A percentile compares a stretch with the other conserved stretches of the same genome.
Evolutionary conservation across 2,329 filamentous ascomycete species (phyloP).

Genomic region (Teratosphaeria viscida): DNA sequence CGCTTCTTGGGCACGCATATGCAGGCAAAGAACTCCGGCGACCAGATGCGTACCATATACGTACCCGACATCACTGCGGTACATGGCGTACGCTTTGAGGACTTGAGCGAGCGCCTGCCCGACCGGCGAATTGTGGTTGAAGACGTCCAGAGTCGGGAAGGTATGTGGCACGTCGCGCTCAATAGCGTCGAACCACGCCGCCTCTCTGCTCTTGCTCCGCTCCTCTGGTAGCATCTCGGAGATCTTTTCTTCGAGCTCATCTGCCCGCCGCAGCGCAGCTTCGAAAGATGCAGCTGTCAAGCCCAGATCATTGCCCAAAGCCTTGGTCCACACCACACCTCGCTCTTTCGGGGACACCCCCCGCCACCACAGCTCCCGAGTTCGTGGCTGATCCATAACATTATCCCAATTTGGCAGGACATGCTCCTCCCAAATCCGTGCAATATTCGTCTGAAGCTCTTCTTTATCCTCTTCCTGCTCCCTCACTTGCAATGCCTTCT

Average conservation of each 20-base stretch:
- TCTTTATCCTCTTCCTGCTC: constrained; percentile 43
- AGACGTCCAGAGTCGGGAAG: constrained; percentile 64
- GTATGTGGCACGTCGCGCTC: constrained; percentile 55
- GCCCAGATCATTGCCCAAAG: constrained; percentile 63
- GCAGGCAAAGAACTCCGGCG: constrained; percentile 62
- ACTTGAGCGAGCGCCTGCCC: constrained; percentile 61
- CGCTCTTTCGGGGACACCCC: constrained; percentile 63
- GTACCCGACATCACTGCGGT: constrained; percentile 72
- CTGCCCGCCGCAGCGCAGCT: constrained; percentile 58
- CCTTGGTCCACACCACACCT: constrained; percentile 57
- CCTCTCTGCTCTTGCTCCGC: constrained; percentile 40
- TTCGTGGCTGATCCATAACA: constrained; percentile 57
- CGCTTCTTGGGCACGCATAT: constrained; percentile 52
- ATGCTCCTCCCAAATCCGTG: constrained; percentile 62
- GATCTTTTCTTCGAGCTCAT: constrained; percentile 49
- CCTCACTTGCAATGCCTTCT: constrained; percentile 38
- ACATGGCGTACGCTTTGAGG: constrained; percentile 69
- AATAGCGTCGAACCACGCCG: constrained; percentile 54
- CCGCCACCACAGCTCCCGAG: constrained; percentile 72
- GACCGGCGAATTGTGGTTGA: constrained; percentile 53
- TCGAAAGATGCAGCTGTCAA: constrained; percentile 57
- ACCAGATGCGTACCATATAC: constrained; percentile 63
- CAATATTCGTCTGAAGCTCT: constrained; percentile 39
- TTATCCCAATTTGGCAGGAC: constrained; percentile 66
- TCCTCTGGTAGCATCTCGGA: constrained; percentile 35